Evolutionary conservation across 495 filamentous ascomycete species (phyloP), one percentile per base, ranked within the genome.

Genomic region (Apiosordaria backusii): DNA sequence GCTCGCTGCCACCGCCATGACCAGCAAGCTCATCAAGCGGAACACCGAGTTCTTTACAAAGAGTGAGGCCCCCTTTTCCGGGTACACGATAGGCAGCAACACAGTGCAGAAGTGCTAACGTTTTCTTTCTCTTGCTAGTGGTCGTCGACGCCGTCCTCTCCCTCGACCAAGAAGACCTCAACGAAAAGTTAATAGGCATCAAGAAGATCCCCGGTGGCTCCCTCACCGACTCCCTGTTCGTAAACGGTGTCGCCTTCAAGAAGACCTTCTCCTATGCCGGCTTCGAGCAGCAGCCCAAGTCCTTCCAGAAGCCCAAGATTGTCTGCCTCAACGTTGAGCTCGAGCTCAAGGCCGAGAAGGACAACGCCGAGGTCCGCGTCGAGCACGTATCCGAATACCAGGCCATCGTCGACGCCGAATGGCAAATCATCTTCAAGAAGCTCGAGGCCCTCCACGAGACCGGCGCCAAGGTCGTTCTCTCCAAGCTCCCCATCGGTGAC

Each of bases 371-470:
- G 80, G 93, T 99, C 65, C 87, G 95, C 68, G 93, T 99, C 57
- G 95, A 97, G 80, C 95, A 98, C 74, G 95, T 99, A 65, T 96
- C 94, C 27, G 95, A 99, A 81, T 99, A 99, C 83, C 95, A 99
- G 81, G 95, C 95, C 59, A 96, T 99, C 72, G 95, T 99, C 75
- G 95, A 99, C 76, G 95, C 95, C 52, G 95, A 99, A 79, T 99
- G 95, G 95, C 91, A 97, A 80, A 99, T 99, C 75, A 99, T 99
- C 77, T 97, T 87, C 87, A 93, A 97, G 84, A 99, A 99, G 85
- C 88, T 98, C 71, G 94, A 99, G 80, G 92, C 93, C 26, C 80
- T 94, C 60, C 85, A 92, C 85, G 89, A 92, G 75, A 97, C 94
- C 4, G 95, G 94, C 57, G 95, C 95, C 52, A 96, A 96, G 83